A percentile compares a stretch with the other conserved stretches of the same genome.
Evolutionary conservation across 164 flowering plant genomes (phyloP).

Genomic region (Tinospora cordifolia): DNA sequence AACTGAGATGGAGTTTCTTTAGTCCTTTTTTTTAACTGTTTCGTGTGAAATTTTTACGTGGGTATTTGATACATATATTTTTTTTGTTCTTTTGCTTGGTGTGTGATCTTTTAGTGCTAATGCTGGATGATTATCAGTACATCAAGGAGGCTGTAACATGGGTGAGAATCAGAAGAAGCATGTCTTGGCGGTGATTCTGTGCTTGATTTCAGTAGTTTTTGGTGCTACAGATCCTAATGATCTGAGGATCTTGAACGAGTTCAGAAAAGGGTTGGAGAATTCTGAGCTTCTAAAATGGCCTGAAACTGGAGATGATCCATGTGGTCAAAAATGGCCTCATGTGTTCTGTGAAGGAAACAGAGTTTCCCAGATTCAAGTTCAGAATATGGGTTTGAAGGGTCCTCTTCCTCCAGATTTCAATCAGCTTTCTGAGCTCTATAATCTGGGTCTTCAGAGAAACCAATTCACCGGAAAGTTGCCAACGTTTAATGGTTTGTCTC

Average conservation of each 20-base stretch:
- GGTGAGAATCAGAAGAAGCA: constrained; percentile 14
- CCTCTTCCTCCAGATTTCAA: constrained; percentile 61
- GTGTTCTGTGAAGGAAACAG: constrained; percentile 47
- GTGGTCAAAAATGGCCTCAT: constrained; percentile 68
- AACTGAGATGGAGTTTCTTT: background rate
- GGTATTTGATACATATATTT: background rate
- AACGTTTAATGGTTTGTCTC: constrained; percentile 54
- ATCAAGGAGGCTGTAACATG: constrained; percentile 12
- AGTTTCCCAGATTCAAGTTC: constrained; percentile 70
- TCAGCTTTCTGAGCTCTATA: constrained; percentile 40
- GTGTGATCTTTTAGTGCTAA: constrained; percentile 8
- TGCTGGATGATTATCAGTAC: constrained; percentile 12
- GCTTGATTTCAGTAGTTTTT: constrained; percentile 15
- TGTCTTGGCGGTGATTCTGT: constrained; percentile 11
- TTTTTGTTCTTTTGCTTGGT: background rate
- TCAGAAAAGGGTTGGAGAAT: constrained; percentile 61
- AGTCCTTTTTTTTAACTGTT: background rate
- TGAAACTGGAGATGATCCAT: constrained; percentile 49
- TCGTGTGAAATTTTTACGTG: background rate
- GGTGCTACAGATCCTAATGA: constrained; percentile 55
- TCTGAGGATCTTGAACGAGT: constrained; percentile 42
- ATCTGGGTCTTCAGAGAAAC: constrained; percentile 70
- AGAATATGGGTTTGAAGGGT: constrained; percentile 51
- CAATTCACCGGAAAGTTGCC: constrained; percentile 56
- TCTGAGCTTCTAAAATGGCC: constrained; percentile 77